These are phyloP conservation scores for Colletotrichum destructivum DNA, from an alignment of 2,329 filamentous ascomycete species.

Conservation along the genomic window DNA sequence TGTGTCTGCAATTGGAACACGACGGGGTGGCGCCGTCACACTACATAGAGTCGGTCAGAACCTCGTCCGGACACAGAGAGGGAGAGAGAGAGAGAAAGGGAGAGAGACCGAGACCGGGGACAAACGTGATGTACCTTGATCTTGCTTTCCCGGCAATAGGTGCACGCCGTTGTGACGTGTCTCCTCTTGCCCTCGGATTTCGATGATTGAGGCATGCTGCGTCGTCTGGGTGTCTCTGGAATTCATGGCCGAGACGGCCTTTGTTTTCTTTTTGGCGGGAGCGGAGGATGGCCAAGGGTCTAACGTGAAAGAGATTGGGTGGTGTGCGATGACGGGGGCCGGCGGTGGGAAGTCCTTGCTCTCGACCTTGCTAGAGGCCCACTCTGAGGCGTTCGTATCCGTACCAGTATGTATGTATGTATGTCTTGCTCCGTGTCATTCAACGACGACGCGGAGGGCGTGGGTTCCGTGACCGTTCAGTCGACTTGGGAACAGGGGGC, in stretches of 20 bases:
- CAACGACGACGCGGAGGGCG: slow-evolving; percentile 4
- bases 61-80: no score
- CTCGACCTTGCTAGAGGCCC: not conserved
- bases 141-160: slow-evolving; percentile 61
- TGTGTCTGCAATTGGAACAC: slow-evolving; percentile 30
- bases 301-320: slow-evolving; percentile 15
- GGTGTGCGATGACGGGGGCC: not conserved
- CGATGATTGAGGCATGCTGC: slow-evolving; percentile 26
- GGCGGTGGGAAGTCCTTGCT: slow-evolving; percentile 7
- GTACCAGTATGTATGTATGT: not conserved
- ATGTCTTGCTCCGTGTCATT: not conserved
- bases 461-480: not conserved
- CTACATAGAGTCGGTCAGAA: slow-evolving; percentile 4
- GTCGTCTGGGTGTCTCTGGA: not conserved
- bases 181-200: slow-evolving; percentile 47
- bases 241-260: not conserved
- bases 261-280: not conserved
- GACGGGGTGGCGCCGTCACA: slow-evolving; percentile 30
- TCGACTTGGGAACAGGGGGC: slow-evolving; percentile 4
- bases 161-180: slow-evolving; percentile 61
- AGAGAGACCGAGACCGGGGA: not conserved
- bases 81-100: no score
- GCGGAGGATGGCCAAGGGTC: slow-evolving; percentile 18
- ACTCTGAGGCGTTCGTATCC: not conserved
- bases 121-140: slow-evolving; percentile 52